Evolutionary conservation across 176 grass and related monocot species (phyloP).

Genomic region (Bromus sterilis): DNA sequence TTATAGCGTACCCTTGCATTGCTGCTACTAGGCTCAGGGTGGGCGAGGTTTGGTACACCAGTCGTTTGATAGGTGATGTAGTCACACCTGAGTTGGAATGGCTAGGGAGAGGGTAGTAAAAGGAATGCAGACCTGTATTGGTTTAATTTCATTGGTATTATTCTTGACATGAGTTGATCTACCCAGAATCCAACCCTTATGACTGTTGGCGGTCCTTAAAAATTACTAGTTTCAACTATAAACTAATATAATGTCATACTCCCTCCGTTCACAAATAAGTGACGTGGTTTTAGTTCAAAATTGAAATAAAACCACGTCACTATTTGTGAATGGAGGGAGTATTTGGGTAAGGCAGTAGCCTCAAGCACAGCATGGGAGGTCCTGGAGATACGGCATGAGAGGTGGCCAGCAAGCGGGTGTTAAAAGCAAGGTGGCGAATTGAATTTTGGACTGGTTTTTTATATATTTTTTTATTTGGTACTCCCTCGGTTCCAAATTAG

Average conservation of each 20-base stretch:
- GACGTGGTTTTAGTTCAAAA: no score
- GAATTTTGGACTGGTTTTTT: not conserved
- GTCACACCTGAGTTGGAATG: not conserved
- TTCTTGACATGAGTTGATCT: not conserved
- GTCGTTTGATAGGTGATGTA: not conserved
- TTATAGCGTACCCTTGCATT: not conserved
- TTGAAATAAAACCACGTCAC: no score
- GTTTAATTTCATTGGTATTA: not conserved
- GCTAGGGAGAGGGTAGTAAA: not conserved
- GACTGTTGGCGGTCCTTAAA: not conserved
- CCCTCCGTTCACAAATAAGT: no score
- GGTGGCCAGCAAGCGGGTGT: not conserved
- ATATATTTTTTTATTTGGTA: not conserved
- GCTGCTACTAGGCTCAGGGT: not conserved
- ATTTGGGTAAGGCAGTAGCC: not conserved
- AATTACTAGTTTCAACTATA: not conserved
- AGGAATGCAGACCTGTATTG: not conserved
- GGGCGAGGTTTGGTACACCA: not conserved
- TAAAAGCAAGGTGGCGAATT: not conserved
- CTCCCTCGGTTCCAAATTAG: no score
- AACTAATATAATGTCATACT: no score
- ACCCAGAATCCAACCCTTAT: not conserved
- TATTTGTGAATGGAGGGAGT: no score
- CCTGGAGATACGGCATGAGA: not conserved
- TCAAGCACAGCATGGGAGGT: not conserved